Evolutionary conservation across 805 yeast genomes (phyloP), one percentile per base, ranked within the genome.

Genomic region (Starmerella vaccinii): DNA sequence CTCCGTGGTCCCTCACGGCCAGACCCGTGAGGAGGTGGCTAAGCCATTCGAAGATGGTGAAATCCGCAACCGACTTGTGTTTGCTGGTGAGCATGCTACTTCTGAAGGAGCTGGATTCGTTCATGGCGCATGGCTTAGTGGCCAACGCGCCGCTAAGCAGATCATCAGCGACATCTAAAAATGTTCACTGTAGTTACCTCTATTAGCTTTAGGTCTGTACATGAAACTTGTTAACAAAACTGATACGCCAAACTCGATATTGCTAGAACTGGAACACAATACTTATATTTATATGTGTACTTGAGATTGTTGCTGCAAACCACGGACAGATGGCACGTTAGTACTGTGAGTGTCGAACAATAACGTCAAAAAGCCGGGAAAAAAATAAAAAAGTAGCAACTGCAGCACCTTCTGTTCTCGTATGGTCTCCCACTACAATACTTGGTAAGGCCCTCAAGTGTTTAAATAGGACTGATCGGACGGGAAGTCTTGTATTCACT

Each of bases 31-130:
- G 9, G 81, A 76, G 47, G 63, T 78, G 16, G 75, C 82, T 0
- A 62, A 78, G n/a, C 82, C 79, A 16, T 70, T 84, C 49, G 71
- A 74, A 18, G 73, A 74, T 24, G 84, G 85, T 0, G 76, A 72
- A 22, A 71, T 73, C 13, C 59, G 58, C 21, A 48, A 47, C 47
- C 35, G 54, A 4, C 67, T 86, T 3, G 68, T 89, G 44, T 86
- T 87, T 70, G 95, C 95, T 0, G 95, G 95, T 8, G 95, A 87
- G 63, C 95, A 86, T 62, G 82, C 95, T 0, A 76, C 81, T 21
- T 67, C 78, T 58, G 89, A 84, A 57, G 95, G 95, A 12, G 85
- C 90, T 5, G 95, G 95, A 0, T 85, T 92, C 57, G 89, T 82
- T 12, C 90, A 87, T 63, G 95, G 95, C 0, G 95, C 95, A 0